These are phyloP conservation scores for Aspergillus sp. DNA, from an alignment of 2,329 filamentous ascomycete genomes.

Conservation along the genomic window DNA sequence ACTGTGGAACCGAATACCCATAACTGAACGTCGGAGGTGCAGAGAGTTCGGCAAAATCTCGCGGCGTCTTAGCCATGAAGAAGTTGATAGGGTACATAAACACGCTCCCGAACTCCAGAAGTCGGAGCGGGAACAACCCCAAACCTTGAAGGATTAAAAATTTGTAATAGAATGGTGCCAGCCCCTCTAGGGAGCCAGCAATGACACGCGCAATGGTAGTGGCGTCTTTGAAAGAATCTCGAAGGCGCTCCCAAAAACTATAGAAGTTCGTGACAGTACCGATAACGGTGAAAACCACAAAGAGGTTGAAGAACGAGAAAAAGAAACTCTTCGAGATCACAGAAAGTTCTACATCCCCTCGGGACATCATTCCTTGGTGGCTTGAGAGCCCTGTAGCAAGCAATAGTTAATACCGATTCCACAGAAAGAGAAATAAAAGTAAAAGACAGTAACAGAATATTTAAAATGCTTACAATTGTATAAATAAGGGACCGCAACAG, in stretches of 20 bases:
- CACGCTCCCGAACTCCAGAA: slow-evolving; percentile 86
- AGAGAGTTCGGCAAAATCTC: slow-evolving; percentile 80
- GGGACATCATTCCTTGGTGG: slow-evolving; percentile 90
- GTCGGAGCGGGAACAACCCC: slow-evolving; percentile 88
- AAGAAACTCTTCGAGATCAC: slow-evolving; percentile 99
- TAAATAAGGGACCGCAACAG: slow-evolving; percentile 85
- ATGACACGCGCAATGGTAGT: slow-evolving; percentile 73
- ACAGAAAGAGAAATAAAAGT: background rate
- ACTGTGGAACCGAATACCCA: slow-evolving; percentile 91
- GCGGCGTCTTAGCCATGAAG: slow-evolving; percentile 78
- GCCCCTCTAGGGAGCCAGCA: slow-evolving; percentile 69
- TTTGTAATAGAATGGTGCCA: slow-evolving; percentile 86
- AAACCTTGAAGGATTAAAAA: slow-evolving; percentile 91
- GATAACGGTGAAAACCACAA: slow-evolving; percentile 88
- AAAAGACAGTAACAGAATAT: background rate
- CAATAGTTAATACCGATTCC: background rate
- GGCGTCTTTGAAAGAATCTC: slow-evolving; percentile 74
- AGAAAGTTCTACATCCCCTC: slow-evolving; percentile 90
- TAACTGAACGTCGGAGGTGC: slow-evolving; percentile 89
- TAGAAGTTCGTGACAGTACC: slow-evolving; percentile 76
- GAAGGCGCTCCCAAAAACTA: slow-evolving; percentile 62
- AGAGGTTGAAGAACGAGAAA: slow-evolving; percentile 99
- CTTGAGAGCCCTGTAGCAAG: slow-evolving; percentile 67
- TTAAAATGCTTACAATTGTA: slow-evolving; percentile 69
- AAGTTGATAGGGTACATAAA: slow-evolving; percentile 77